Evolutionary conservation across 768 basidiomycete genomes (phyloP), one percentile per base, ranked within the genome.

Genomic region (Termitomyces sp.): DNA sequence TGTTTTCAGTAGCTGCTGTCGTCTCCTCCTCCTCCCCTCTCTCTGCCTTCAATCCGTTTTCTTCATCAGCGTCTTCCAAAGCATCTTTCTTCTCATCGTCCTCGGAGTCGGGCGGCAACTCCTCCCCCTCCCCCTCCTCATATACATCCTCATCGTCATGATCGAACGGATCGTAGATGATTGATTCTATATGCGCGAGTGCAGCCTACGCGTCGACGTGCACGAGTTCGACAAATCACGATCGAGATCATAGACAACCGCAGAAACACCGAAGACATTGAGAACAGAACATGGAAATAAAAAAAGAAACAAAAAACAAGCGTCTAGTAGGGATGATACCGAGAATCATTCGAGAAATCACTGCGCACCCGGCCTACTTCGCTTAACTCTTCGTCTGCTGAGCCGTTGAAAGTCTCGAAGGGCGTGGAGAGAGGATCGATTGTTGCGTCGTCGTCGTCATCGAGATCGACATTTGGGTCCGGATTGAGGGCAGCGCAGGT

Each of bases 301-400:
- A 61, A 61, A 52, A 58, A 58, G 51, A 61, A 64, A 63, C 65
- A 67, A 67, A 60, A 60, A 66, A 65, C 71, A 42, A 70, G 68
- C 11, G 74, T 83, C 89, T 90, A 96, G 85, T 96, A 96, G 68
- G 94, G 94, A 61, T 84, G 79, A 76, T 79, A 94, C 75, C 93
- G 89, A 71, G 75, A 82, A 80, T 87, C 75, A 79, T 87, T 87
- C 76, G 82, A 69, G 73, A 90, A 90, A 90, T 90, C 84, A 74
- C 87, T 91, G 89, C 94, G 91, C 88, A 94, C 92, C 89, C 91
- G 86, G 79, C 94, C 94, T 66, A 89, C 90, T 77, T 89, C 87
- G 73, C 87, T 91, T 65, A 94, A 83, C 74, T 94, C 91, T 68
- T 92, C 25, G 76, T 81, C 59, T 81, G 55, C 86, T 51, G 81